phyloP scores from a whole-genome alignment of 768 basidiomycete species.

The Boletus rex-veris region DNA sequence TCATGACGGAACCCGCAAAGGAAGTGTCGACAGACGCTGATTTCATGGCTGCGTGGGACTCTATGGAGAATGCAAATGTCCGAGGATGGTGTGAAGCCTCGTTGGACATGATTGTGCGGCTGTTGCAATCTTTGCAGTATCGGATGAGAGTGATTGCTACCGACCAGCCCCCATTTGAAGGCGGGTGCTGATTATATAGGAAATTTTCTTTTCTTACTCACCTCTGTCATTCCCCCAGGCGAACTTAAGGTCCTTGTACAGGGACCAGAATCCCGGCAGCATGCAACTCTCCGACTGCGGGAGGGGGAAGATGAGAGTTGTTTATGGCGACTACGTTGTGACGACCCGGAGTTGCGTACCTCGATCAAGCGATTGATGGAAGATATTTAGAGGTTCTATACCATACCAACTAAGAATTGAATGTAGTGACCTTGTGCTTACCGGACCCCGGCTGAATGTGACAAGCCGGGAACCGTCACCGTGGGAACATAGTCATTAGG shows the following conservation, averaged over 20 bases:
- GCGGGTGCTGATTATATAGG: constrained; percentile 32
- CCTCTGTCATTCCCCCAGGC: constrained; percentile 37
- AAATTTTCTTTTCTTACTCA: background rate
- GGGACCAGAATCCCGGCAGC: constrained; percentile 15
- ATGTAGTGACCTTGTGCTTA: too few relatives aligned
- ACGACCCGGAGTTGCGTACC: constrained; percentile 40
- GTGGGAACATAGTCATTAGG: background rate
- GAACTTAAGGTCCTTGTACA: constrained; percentile 60
- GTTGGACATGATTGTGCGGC: constrained; percentile 51
- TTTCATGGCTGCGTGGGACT: constrained; percentile 59
- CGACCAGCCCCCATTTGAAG: constrained; percentile 58
- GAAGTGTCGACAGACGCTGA: constrained; percentile 26
- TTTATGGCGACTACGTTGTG: constrained; percentile 65
- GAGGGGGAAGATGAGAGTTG: constrained; percentile 68
- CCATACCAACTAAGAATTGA: too few relatives aligned
- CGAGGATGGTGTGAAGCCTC: constrained; percentile 70
- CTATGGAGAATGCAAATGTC: constrained; percentile 39
- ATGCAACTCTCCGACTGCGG: constrained; percentile 51
- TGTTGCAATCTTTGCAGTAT: constrained; percentile 47
- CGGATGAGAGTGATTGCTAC: constrained; percentile 49
- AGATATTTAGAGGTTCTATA: constrained; percentile 2
- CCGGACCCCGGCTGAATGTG: too few relatives aligned
- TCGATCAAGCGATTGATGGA: constrained; percentile 44
- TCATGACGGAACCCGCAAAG: constrained; percentile 45
- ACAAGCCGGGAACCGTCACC: too few relatives aligned